Evolutionary conservation across 306 rosid species (phyloP), one percentile per base, ranked within the genome.

Genomic region (Mucuna pruriens): DNA sequence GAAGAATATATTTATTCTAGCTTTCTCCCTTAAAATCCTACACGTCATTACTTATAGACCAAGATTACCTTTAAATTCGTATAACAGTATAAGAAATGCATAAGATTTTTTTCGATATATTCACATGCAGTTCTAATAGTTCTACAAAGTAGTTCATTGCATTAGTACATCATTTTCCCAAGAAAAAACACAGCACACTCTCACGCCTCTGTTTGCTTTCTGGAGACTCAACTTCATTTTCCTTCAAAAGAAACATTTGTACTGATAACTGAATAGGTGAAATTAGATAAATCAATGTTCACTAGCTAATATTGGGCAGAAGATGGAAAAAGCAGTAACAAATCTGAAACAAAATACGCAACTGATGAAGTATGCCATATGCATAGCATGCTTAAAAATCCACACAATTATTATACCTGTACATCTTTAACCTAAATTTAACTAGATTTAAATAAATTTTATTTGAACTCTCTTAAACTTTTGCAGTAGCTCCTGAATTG

Each of bases 141-240:
- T 67, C 29, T 51, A 36, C 16, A 38, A 38, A n/a, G 13, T 29
- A 34, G 38, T 64, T 64, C 26, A 64, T n/a, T 38, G 65, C 22
- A 60, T 33, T 34, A 34, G 73, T 36, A 7, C 7, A 38, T 19
- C 58, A 48, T 22, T 80, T 80, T 39, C 31, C 61, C 19, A 63
- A 74, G 42, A 74, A 81, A 81, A 74, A 81, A 65, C 29, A 40
- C n/a, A 29, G 44, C 63, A 70, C 33, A n/a, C 70, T 78, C 34
- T 36, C 73, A 23, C 61, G 10, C 22, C 62, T 7, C 45, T 71
- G 78, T 17, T 70, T 71, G 57, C 57, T 72, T 80, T 80, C n/a
- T 3, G 12, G 33, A 54, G 71, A 33, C 65, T 51, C 44, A 48
- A 31, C 63, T 29, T 33, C 74, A 63, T 12, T 61, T 81, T 64